Evolutionary conservation across 78 protist species (phyloP).

Genomic region (Creolimax fragrantissima): DNA sequence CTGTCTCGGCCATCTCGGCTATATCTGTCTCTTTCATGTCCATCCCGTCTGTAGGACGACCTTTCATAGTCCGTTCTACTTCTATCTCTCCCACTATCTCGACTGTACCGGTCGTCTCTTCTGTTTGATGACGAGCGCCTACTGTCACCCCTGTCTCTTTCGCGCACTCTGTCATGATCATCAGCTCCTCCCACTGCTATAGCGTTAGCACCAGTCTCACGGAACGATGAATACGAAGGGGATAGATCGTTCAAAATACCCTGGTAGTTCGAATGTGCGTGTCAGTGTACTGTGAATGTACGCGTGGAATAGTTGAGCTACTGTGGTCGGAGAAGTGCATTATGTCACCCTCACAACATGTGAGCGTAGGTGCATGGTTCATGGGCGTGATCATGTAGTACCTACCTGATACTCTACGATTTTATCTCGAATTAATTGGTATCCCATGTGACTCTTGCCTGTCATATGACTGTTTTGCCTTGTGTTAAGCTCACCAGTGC

Average conservation of each 20-base stretch:
- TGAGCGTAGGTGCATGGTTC: background rate
- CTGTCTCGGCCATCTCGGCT: too few relatives aligned
- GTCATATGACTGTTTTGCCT: background rate
- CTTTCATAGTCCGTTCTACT: background rate
- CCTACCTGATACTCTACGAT: background rate
- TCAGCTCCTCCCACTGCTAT: background rate
- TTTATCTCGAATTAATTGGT: background rate
- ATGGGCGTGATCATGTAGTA: background rate
- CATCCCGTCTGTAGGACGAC: background rate
- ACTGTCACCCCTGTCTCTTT: background rate
- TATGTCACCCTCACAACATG: background rate
- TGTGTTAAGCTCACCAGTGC: background rate
- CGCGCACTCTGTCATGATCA: too few relatives aligned
- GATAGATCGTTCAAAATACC: background rate
- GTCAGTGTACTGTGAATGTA: background rate
- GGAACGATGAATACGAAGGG: background rate
- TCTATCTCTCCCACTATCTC: background rate
- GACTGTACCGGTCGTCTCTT: background rate
- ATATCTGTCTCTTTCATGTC: background rate
- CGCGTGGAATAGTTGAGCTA: background rate
- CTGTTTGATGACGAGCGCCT: background rate
- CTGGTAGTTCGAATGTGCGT: background rate
- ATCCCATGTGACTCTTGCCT: constrained; percentile 17
- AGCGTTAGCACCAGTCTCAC: background rate
- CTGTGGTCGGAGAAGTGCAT: background rate